Conservation (phyloP, 257 asterid species). For the Thymus mandschuricus region DNA sequence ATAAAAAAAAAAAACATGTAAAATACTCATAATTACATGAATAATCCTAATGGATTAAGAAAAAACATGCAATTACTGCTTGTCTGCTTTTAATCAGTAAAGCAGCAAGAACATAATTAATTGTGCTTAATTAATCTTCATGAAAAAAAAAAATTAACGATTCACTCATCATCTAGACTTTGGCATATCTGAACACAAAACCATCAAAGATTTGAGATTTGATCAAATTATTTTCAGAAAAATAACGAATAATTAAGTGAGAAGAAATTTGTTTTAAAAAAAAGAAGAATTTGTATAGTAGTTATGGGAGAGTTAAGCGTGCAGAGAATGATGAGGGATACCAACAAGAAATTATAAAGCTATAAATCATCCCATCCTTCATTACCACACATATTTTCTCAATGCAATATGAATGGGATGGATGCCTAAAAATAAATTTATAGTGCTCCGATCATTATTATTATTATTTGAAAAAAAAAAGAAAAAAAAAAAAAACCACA, state of each 20-base stretch:
- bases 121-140: neutral
- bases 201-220: neutral
- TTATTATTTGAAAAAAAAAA: constrained; percentile 33
- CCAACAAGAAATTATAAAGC: constrained; percentile 19
- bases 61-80: constrained; percentile 7
- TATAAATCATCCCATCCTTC: constrained; percentile 26
- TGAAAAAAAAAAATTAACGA: neutral
- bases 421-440: constrained; percentile 11
- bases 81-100: constrained; percentile 14
- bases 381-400: neutral
- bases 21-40: neutral
- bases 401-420: constrained; percentile 13
- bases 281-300: neutral
- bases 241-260: neutral
- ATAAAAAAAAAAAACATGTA: neutral
- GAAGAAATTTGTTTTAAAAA: too few relatives aligned
- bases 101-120: neutral
- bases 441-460: constrained; percentile 42
- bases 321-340: constrained; percentile 18
- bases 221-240: neutral
- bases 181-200: too few relatives aligned
- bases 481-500: too few relatives aligned
- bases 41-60: neutral
- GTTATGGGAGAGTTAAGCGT: constrained; percentile 9
- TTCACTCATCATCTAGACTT: too few relatives aligned